These are phyloP conservation scores for Phytophthora uliginosa DNA, from an alignment of 352 stramenopile species.

Conservation along the genomic window DNA sequence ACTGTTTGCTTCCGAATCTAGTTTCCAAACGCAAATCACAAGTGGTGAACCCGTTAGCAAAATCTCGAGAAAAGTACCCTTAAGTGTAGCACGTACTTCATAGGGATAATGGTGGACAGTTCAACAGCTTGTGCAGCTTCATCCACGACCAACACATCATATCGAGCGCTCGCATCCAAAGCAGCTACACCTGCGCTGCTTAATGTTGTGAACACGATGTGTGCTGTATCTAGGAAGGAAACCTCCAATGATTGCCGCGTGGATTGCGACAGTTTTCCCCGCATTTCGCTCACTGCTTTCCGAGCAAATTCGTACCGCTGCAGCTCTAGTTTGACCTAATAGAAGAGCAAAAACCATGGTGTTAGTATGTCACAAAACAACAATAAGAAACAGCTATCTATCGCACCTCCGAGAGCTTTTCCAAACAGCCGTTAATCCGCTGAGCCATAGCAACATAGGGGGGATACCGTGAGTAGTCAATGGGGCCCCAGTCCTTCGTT, in stretches of 20 bases:
- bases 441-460: conserved; percentile 79
- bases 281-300: conserved; percentile 66
- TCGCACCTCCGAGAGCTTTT: conserved; percentile 77
- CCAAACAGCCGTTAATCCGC: conserved; percentile 84
- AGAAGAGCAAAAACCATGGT: conserved; percentile 1
- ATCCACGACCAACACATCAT: conserved; percentile 89
- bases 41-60: conserved; percentile 8
- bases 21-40: conserved; percentile 3
- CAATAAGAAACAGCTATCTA: neutral
- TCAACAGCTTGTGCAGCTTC: conserved; percentile 91
- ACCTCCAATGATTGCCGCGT: conserved; percentile 87
- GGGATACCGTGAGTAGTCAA: conserved; percentile 83
- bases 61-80: neutral
- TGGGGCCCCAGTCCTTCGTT: conserved; percentile 34
- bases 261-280: conserved; percentile 68
- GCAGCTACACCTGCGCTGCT: conserved; percentile 89
- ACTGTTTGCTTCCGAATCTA: conserved; percentile 91
- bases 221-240: conserved; percentile 91
- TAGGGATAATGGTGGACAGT: conserved; percentile 90
- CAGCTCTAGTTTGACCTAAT: conserved; percentile 82
- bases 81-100: conserved; percentile 73
- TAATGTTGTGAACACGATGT: conserved; percentile 95
- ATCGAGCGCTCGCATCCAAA: conserved; percentile 79
- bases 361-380: conserved; percentile 9
- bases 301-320: conserved; percentile 87